Evolutionary conservation across 306 rosid genomes (phyloP), one percentile per base, ranked within the genome.

Genomic region (Spatholobus suberectus): DNA sequence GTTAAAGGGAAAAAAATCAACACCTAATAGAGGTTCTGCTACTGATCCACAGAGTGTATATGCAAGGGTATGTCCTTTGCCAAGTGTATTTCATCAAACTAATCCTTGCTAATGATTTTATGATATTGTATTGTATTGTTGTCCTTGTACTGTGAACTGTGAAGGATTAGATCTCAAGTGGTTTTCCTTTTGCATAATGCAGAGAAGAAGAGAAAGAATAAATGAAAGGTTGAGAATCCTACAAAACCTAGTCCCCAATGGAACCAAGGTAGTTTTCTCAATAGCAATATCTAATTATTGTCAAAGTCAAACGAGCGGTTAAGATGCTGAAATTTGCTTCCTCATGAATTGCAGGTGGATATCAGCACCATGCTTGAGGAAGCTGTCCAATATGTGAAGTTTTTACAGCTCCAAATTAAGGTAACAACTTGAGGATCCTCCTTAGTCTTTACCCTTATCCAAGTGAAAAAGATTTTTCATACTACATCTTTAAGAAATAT

Each of bases 301-400:
- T 23, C 38, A 51, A 23, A 71, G 29, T 26, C 43, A 38, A 35
- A 38, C 37, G 68, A 34, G 2, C n/a, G 68, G 11, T 15, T 55
- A 59, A 37, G 76, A 74, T 59, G 69, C 62, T 54, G 18, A 76
- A 73, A 32, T 67, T 67, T 81, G 38, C 34, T 80, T 80, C 34
- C 65, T 55, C 29, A 46, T 75, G 81, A 85, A 79, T 14, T 90
- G 63, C 83, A 95, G 98, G 98, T 96, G 72, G 99, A 96, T 87
- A 92, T 92, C 76, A 93, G 98, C 91, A 96, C 98, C 83, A 96
- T 96, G 98, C 99, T 96, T 41, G 99, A 96, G 85, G 99, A 96
- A 89, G 98, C 96, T 66, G 98, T 92, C 68, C 91, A 88, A 35
- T 94, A 96, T 86, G 99, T 96, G 70, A 93, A 92, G 84, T 93